Evolutionary conservation across 805 yeast genomes (phyloP), one percentile per base, ranked within the genome.

Genomic region (Metschnikowia bowlesiae): DNA sequence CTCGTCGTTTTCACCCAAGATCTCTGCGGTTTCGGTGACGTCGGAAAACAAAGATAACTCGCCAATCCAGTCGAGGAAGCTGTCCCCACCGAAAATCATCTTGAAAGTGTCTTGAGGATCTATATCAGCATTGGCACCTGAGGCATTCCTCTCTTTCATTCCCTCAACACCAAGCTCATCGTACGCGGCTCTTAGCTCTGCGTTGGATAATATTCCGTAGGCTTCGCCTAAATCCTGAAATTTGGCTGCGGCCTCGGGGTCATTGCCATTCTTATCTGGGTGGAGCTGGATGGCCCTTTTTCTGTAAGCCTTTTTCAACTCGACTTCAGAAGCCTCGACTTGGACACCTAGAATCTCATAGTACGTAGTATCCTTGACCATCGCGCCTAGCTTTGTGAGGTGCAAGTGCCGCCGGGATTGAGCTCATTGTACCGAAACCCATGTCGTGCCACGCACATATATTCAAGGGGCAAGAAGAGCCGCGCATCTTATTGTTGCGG

Each of bases 261-360:
- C 96, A 61, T 87, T 84, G n/a, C 96, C 96, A 63, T 92, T 89
- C 73, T 94, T 94, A 67, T 94, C 99, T 1, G 99, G 99, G 29
- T 58, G 61, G 29, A 53, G 58, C 33, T 49, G 56, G 41, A 58
- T 54, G 40, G 61, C 61, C 35, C 38, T 53, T 28, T 56, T 58
- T 16, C 61, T 36, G 68, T 94, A 94, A 0, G 97, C 96, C 66
- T 89, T 89, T 69, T 94, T 94, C 68, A 94, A 88, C 56, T 94
- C 96, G 9, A 80, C 73, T 4, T 84, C 84, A 0, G 87, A 78
- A 16, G 97, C 97, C 10, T 79, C 79, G 18, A 84, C 76, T 28
- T 69, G 59, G 14, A 92, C 85, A 35, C 81, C 87, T 45, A 94
- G 72, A 13, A 83, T 67, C 56, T 94, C 99, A 67, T 94, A 94